Base-by-base conservation (phyloP, 768 basidiomycete genomes). In the Astraeus odoratus region DNA sequence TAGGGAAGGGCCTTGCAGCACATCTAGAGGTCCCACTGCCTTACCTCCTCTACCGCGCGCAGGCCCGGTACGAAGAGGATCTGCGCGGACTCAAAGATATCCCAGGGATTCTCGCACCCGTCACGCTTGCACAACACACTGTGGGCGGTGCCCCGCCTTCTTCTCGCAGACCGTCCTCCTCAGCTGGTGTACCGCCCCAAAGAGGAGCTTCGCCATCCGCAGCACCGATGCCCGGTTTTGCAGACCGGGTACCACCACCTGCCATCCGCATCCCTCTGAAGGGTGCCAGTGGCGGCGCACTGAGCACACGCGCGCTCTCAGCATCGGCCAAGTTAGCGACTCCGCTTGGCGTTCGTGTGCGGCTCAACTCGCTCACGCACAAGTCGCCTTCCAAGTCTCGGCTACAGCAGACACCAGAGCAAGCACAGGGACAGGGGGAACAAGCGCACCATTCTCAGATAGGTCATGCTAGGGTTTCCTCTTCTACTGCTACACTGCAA, bases 61-160 rank as follows among this genome's bases (percentile, higher is more conserved):
- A 89, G 59, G 81, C 80, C 10, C 74, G 89, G 50, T 91, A 86
- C 45, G 87, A 91, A 59, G 83, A 91, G 62, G 89, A 89, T 57
- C 76, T 92, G 24, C 78, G 84, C 30, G 84, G 85, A 1, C 59
- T 91, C 39, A 82, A 86, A 55, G 83, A 81, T 51, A 79, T 85
- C 27, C 76, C 74, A 34, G 82, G 80, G 22, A 75, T 75, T 27
- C 66, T 78, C n/a, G 40, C 52, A 8, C 76, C 72, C 44, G 76
- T 81, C 10, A 59, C 68, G 13, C 58, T 65, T 8, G 47, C 65
- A 9, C 70, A 69, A 37, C 39, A 40, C 23, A 23, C 24, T 25
- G 8, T 19, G 12, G 24, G 25, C 24, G 39, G 26, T 9, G 58
- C 72, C 5, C 57, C 70, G 16, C 44, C 55, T 27, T 49, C 47